Evolutionary conservation across 2,329 filamentous ascomycete species (phyloP), one percentile per base, ranked within the genome.

Genomic region (Stagonosporopsis tanaceti): DNA sequence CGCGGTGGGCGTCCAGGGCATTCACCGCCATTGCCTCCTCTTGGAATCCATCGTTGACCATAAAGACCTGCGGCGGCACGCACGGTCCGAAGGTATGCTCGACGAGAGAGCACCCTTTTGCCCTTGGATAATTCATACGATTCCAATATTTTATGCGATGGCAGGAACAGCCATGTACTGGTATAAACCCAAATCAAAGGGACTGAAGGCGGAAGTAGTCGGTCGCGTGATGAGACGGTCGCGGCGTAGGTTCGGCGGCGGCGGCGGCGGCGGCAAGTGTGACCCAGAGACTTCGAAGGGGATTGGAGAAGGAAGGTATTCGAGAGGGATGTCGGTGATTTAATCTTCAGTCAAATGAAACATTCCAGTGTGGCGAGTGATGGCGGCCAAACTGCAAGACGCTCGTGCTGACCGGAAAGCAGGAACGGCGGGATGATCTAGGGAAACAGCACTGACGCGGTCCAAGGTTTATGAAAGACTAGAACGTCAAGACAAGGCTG

Each of bases 1-100:
- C 81, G 61, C 79, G 77, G 63, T 81, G 78, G 30, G 84, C 81
- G 61, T 80, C 78, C 58, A 85, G 75, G 50, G 73, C 75, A 41
- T 62, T 66, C 50, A 68, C 65, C 55, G 72, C 73, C 63, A 65
- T 64, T 62, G 74, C 69, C 64, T 75, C 73, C 56, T 59, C 52
- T 32, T 66, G 46, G 51, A 59, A 50, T 32, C 63, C 77, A 78
- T 78, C 61, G 66, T 74, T 65, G 63, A 76, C 73, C 79, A 81
- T 81, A 67, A 78, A 80, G 72, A 59, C 74, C 62, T 69, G 58
- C 52, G 67, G 60, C 50, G 66, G 54, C 22, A 67, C 46, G 39
- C 64, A 57, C 50, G 67, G 61, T 53, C 71, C 64, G 50, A 69
- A 72, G 62, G 72, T 64, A 62, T 70, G 71, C 69, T 71, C 71